These are phyloP conservation scores for Pseudocercospora eumusae DNA, from an alignment of 2,329 filamentous ascomycete species.

Conservation along the genomic window DNA sequence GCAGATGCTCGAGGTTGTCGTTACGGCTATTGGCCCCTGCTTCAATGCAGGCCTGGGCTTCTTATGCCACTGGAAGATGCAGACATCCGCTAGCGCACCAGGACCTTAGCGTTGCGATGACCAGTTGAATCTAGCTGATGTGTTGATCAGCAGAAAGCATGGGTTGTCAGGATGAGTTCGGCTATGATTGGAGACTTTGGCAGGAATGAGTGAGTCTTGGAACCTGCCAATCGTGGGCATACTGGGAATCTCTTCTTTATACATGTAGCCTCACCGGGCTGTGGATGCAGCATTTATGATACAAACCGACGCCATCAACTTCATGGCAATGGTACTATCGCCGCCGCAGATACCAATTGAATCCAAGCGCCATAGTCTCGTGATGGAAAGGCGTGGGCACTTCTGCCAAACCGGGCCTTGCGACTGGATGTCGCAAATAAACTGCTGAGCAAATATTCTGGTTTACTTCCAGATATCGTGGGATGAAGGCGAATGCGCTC, in stretches of 20 bases:
- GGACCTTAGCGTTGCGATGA: too few relatives aligned
- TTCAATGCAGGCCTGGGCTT: too few relatives aligned
- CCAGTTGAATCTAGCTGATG: too few relatives aligned
- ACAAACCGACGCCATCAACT: conserved; percentile 9
- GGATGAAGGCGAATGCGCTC: conserved; percentile 91
- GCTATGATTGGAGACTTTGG: neutral
- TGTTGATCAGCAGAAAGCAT: neutral
- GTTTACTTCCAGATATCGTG: conserved; percentile 94
- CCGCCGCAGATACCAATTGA: conserved; percentile 90
- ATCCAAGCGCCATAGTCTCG: conserved; percentile 74
- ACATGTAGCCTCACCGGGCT: neutral
- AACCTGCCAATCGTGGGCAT: neutral
- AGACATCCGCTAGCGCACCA: too few relatives aligned
- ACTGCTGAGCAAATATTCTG: conserved; percentile 95
- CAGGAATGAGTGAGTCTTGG: neutral
- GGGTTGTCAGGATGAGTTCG: neutral
- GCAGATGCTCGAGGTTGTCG: too few relatives aligned
- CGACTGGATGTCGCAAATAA: conserved; percentile 91
- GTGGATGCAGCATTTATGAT: conserved; percentile 7
- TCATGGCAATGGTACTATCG: conserved; percentile 54
- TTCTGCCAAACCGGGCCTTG: conserved; percentile 72
- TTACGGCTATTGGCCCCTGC: too few relatives aligned
- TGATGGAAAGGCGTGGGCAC: conserved; percentile 75
- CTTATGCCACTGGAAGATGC: too few relatives aligned
- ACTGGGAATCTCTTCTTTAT: conserved; percentile 4